These are phyloP conservation scores for Magnusiomyces fungicola DNA, from an alignment of 1,139 yeast genomes.

Conservation along the genomic window DNA sequence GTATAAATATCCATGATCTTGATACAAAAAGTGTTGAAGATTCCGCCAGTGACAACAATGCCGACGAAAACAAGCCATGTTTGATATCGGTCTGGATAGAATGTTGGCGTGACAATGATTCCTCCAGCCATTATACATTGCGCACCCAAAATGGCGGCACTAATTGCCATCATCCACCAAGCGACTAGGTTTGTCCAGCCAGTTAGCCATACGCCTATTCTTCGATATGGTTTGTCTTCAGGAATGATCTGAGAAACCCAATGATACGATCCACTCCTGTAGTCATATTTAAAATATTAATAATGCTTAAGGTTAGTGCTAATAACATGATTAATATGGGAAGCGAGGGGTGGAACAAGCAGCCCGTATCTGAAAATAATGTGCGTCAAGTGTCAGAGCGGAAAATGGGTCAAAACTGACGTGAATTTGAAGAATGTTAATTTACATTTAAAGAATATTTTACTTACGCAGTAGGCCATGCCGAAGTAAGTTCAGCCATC, in stretches of 20 bases:
- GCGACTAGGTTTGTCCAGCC: constrained; percentile 17
- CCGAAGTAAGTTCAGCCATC: constrained; percentile 16
- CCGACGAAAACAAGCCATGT: constrained; percentile 15
- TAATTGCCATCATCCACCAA: constrained; percentile 18
- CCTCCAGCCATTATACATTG: constrained; percentile 16
- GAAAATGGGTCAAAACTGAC: too few species aligned
- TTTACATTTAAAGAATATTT: too few species aligned
- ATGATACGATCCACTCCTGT: constrained; percentile 17
- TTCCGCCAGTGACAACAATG: constrained; percentile 10
- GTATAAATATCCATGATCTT: constrained; percentile 15
- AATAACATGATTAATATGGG: too few species aligned
- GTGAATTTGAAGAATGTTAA: too few species aligned
- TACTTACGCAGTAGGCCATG: constrained; percentile 18
- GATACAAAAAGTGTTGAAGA: constrained; percentile 15
- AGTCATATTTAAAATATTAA: too few species aligned
- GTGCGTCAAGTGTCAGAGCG: too few species aligned
- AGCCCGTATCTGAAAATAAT: too few species aligned
- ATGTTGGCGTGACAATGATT: constrained; percentile 9
- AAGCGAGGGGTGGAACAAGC: too few species aligned
- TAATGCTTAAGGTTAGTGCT: too few species aligned
- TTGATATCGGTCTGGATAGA: constrained; percentile 12
- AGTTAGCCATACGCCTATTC: constrained; percentile 12
- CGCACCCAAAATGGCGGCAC: constrained; percentile 16
- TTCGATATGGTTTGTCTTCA: constrained; percentile 7
- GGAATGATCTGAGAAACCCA: constrained; percentile 17